Percentiles rank a stretch among this genome's conserved stretches.
phyloP scores from a whole-genome alignment of 2,329 filamentous ascomycete genomes.

The Pseudogymnoascus sp. region DNA sequence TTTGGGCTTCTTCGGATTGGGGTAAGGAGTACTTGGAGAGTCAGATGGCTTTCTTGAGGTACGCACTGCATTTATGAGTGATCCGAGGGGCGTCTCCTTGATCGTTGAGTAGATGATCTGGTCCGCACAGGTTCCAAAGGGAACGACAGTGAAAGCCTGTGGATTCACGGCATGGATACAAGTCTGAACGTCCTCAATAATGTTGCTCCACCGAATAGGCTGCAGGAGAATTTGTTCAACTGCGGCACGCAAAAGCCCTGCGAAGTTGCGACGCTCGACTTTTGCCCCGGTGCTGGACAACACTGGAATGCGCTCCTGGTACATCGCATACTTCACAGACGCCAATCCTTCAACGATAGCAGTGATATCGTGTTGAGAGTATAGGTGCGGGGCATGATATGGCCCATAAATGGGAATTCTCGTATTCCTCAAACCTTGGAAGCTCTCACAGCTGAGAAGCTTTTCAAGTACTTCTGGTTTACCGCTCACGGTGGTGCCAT shows the following conservation, averaged over 20 bases:
- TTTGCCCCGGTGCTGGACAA: slow-evolving; percentile 40
- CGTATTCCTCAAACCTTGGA: slow-evolving; percentile 37
- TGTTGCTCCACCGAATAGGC: slow-evolving; percentile 36
- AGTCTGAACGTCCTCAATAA: too few species aligned
- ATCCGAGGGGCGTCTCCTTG: slow-evolving; percentile 36
- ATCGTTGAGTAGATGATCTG: slow-evolving; percentile 36
- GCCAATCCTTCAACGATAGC: slow-evolving; percentile 37
- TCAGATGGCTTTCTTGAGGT: not conserved
- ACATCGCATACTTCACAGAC: slow-evolving; percentile 34
- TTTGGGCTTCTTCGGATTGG: slow-evolving; percentile 47
- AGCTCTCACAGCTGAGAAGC: slow-evolving; percentile 32
- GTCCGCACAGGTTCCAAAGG: slow-evolving; percentile 42
- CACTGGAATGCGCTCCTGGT: slow-evolving; percentile 36
- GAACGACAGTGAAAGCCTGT: too few species aligned
- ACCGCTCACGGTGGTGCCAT: slow-evolving; percentile 46
- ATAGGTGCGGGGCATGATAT: slow-evolving; percentile 50
- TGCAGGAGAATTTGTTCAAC: slow-evolving; percentile 44
- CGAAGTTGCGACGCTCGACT: slow-evolving; percentile 16
- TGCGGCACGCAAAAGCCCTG: slow-evolving; percentile 22
- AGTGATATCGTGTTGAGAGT: slow-evolving; percentile 38
- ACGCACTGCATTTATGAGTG: slow-evolving; percentile 15
- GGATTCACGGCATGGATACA: too few species aligned
- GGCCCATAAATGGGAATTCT: slow-evolving; percentile 46
- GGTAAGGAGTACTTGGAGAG: slow-evolving; percentile 40
- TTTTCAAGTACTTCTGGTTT: slow-evolving; percentile 42